Percentiles rank a stretch among this genome's conserved stretches.
Conservation (phyloP, 2,329 filamentous ascomycete genomes). For the Phoma sp. region DNA sequence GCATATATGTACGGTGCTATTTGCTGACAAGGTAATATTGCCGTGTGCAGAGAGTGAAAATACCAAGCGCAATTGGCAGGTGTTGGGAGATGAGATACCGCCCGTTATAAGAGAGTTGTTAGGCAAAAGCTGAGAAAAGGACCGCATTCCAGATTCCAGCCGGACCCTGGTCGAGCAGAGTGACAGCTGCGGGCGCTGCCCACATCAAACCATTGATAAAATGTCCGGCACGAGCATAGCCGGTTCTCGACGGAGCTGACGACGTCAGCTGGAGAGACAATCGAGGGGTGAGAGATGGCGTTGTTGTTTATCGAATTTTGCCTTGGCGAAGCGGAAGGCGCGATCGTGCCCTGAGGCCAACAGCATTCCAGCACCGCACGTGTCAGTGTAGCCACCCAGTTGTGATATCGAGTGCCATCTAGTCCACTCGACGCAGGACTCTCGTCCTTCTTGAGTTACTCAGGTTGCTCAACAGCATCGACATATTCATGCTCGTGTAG, state of each 20-base stretch:
- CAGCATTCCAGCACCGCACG: constrained; percentile 12
- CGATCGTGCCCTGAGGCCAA: constrained; percentile 3
- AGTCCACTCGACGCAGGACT: not conserved
- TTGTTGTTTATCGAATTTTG: constrained; percentile 18
- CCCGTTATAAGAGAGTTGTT: constrained; percentile 6
- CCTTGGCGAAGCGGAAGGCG: constrained; percentile 13
- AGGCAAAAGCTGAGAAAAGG: constrained; percentile 1
- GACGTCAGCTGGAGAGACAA: constrained; percentile 11
- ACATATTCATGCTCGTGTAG: constrained; percentile 10
- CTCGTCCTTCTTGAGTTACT: not conserved
- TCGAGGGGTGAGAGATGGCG: constrained; percentile 13
- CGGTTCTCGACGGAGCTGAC: constrained; percentile 7
- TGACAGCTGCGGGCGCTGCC: constrained; percentile 2
- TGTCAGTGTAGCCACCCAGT: constrained; percentile 3
- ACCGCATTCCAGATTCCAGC: constrained; percentile 6
- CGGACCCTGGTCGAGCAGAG: constrained; percentile 10
- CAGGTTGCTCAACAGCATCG: not conserved
- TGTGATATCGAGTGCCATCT: constrained; percentile 2
- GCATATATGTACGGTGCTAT: not conserved
- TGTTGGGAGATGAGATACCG: constrained; percentile 11
- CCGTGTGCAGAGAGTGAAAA: constrained; percentile 1
- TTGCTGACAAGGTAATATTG: constrained; percentile 10
- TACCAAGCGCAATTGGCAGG: constrained; percentile 9
- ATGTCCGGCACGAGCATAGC: constrained; percentile 9
- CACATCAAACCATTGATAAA: not conserved